These are phyloP conservation scores for Nymphaea thermarum DNA, from an alignment of 164 flowering plant species.

Conservation along the genomic window DNA sequence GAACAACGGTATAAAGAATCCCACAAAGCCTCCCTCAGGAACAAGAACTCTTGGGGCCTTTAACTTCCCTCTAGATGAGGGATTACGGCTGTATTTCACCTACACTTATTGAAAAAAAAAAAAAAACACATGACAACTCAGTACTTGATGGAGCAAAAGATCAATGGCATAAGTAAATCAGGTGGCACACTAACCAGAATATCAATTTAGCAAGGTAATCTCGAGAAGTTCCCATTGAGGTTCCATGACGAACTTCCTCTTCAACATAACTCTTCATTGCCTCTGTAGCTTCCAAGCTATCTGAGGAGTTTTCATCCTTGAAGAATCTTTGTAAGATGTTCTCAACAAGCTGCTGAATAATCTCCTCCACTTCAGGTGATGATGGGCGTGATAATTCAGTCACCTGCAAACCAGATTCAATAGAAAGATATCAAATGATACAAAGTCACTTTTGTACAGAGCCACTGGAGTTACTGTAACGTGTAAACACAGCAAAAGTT, in stretches of 20 bases:
- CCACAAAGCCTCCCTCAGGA: not conserved
- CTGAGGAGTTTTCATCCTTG: slow-evolving; percentile 27
- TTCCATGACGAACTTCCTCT: slow-evolving; percentile 21
- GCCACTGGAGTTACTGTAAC: too few relatives aligned
- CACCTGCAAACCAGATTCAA: slow-evolving; percentile 31
- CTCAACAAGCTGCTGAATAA: slow-evolving; percentile 64
- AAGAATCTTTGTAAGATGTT: slow-evolving; percentile 35
- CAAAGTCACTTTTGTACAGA: not conserved
- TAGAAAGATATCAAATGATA: not conserved
- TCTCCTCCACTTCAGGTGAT: slow-evolving; percentile 65
- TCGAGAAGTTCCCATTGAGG: slow-evolving; percentile 38
- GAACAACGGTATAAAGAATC: not conserved
- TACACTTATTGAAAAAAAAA: not conserved
- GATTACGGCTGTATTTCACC: not conserved
- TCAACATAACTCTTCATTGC: slow-evolving; percentile 13
- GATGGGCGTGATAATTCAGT: slow-evolving; percentile 65
- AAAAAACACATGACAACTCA: not conserved
- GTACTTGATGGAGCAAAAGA: not conserved
- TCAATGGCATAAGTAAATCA: not conserved
- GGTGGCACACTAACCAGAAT: slow-evolving; percentile 54
- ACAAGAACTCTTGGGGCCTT: not conserved
- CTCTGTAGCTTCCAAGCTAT: slow-evolving; percentile 19
- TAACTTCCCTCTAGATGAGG: too few relatives aligned
- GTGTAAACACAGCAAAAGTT: too few relatives aligned
- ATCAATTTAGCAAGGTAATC: slow-evolving; percentile 84